Conservation (phyloP, 495 filamentous ascomycete genomes). For the Aspergillus egyptiacus region DNA sequence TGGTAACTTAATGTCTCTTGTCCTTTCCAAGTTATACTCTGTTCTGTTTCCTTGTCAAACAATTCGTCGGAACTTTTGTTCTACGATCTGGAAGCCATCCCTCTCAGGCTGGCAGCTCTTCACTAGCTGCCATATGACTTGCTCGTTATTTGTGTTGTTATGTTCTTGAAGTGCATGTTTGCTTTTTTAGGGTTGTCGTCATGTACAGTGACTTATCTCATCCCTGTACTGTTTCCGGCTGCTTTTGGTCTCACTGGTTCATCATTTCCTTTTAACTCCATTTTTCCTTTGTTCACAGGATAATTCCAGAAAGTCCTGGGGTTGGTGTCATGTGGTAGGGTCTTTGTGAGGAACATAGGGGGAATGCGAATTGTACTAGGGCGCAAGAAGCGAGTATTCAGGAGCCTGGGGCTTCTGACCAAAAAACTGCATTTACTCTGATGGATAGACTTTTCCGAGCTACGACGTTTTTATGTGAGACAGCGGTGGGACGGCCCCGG, state of each 20-base stretch:
- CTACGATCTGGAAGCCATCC: too few species aligned
- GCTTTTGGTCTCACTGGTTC: not conserved
- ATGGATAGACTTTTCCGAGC: conserved; percentile 8
- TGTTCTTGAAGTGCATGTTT: not conserved
- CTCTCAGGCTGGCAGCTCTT: too few species aligned
- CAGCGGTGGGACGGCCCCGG: not conserved
- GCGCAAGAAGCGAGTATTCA: conserved; percentile 4
- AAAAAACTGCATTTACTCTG: conserved; percentile 2
- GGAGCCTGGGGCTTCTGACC: conserved; percentile 13
- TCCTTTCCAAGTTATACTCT: conserved; percentile 1
- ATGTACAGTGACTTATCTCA: conserved; percentile 6
- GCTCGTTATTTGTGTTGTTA: not conserved
- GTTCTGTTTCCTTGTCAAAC: too few species aligned
- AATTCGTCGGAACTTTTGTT: too few species aligned
- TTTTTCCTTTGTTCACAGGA: conserved; percentile 6
- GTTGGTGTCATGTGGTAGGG: not conserved
- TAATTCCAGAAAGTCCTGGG: not conserved
- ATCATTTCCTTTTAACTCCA: conserved; percentile 2
- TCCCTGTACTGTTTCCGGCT: not conserved
- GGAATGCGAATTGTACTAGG: conserved; percentile 1
- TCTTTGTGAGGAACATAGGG: not conserved
- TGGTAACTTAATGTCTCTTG: conserved; percentile 7
- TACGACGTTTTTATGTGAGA: conserved; percentile 8
- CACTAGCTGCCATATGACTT: too few species aligned
- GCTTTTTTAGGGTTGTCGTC: not conserved